Evolutionary conservation across 192 early-diverging fungal species (phyloP).

Genomic region (Gonapodya prolifera): DNA sequence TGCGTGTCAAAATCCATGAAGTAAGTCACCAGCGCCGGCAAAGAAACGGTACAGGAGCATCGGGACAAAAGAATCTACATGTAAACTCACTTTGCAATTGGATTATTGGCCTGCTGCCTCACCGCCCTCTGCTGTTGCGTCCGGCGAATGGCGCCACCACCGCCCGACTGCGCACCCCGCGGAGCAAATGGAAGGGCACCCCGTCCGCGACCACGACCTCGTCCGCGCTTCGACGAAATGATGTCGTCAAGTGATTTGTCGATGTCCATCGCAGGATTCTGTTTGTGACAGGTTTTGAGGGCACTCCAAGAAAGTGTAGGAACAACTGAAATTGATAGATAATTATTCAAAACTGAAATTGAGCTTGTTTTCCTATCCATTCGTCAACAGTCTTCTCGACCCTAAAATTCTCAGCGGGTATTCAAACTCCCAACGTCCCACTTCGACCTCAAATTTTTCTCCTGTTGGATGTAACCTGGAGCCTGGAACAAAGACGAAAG

Average conservation of each 20-base stretch:
- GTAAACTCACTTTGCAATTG: not conserved
- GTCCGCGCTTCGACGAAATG: not conserved
- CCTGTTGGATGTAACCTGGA: not conserved
- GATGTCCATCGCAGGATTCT: not conserved
- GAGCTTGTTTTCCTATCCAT: too few species aligned
- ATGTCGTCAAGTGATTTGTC: not conserved
- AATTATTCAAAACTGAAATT: too few species aligned
- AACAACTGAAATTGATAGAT: too few species aligned
- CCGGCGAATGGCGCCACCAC: not conserved
- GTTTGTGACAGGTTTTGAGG: too few species aligned
- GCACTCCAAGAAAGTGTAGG: too few species aligned
- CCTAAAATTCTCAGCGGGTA: not conserved
- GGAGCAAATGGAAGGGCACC: not conserved
- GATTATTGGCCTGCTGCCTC: not conserved
- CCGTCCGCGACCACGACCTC: not conserved
- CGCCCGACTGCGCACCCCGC: not conserved
- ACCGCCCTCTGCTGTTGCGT: not conserved
- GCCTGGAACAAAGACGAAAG: conserved; percentile 1
- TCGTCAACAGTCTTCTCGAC: too few species aligned
- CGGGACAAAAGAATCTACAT: not conserved
- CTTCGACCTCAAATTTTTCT: conserved; percentile 1
- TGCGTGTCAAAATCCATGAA: too few species aligned
- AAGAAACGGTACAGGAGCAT: too few species aligned
- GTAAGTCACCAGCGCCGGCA: too few species aligned
- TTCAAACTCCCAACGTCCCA: conserved; percentile 3